Percentiles rank a stretch among this genome's conserved stretches.
phyloP scores from a whole-genome alignment of 2,329 filamentous ascomycete genomes.

The Didymella exigua region DNA sequence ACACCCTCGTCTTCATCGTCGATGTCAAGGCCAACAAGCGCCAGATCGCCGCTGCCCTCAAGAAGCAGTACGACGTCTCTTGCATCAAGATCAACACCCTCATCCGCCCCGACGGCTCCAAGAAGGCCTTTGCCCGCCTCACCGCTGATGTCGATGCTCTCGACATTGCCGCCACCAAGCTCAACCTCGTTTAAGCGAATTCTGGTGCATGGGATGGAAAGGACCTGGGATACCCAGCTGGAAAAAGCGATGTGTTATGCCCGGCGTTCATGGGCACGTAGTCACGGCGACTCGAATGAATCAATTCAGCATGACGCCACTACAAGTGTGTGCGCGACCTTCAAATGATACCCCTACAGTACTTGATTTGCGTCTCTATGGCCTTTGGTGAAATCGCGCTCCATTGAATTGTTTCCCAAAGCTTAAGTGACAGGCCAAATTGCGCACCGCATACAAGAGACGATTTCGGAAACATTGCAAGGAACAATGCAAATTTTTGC shows the following conservation, averaged over 20 bases:
- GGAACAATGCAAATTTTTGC: too few relatives aligned
- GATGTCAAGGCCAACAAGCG: slow-evolving; percentile 94
- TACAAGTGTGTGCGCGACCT: slow-evolving; percentile 19
- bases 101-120: slow-evolving; percentile 94
- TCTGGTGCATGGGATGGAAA: slow-evolving; percentile 33
- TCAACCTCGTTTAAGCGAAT: slow-evolving; percentile 83
- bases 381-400: not conserved
- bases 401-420: not conserved
- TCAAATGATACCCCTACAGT: slow-evolving; percentile 21
- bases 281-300: slow-evolving; percentile 47
- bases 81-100: slow-evolving; percentile 99
- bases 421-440: not conserved
- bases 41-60: slow-evolving; percentile 96
- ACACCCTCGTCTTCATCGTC: slow-evolving; percentile 98
- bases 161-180: slow-evolving; percentile 99
- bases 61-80: slow-evolving; percentile 99
- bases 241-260: slow-evolving; percentile 46
- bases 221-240: slow-evolving; percentile 43
- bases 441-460: too few relatives aligned
- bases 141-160: slow-evolving; percentile 97
- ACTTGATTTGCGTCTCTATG: not conserved
- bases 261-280: slow-evolving; percentile 46
- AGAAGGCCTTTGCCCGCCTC: slow-evolving; percentile 98
- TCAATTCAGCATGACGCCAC: slow-evolving; percentile 43
- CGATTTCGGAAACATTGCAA: too few relatives aligned